Base-by-base conservation (phyloP, 176 grass and related monocot species). In the Eragrostis nindensis region DNA sequence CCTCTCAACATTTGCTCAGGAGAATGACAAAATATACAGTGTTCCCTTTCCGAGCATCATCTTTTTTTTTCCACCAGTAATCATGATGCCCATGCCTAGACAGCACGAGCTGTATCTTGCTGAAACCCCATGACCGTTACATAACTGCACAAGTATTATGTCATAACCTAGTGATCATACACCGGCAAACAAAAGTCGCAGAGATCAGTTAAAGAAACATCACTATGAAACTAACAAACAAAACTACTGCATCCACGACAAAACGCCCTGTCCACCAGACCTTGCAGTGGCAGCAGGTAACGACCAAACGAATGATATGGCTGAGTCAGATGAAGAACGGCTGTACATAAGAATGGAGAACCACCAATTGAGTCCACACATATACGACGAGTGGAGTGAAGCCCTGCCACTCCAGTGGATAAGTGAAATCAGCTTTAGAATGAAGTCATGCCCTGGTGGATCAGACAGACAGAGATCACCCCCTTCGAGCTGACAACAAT, bases 401-500 rank as follows among this genome's bases (percentile, higher is more conserved):
- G 8, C 29, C 29, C 24, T 62, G 65, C 54, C 30, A 17, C 66
- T 85, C 30, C 45, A 45, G 38, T 55, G 2, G 68, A 11, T 87
- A 79, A 22, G 16, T 74, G 27, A 73, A 36, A 22, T 59, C 8
- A 25, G 25, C 21, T 70, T 64, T 44, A 80, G 65, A 85, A 81
- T 24, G 56, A 42, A 85, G 87, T 32, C 87, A 85, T 82, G 87
- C 87, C 77, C 82, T 85, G 83, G 87, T 77, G 78, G 87, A 89
- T 86, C 87, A 43, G 72, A 82, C 16, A 73, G 60, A 72, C 71
- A 85, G 36, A 75, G 78, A 89, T 89, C 87, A 72, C 82, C 78
- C 73, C 83, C 83, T 89, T 89, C 66, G 83, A 76, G 66, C 82
- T 82, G 82, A 85, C 71, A 80, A 75, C 66, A 77, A 66, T 82